Conservation (phyloP, 2,329 filamentous ascomycete genomes). For the Rhynchosporium secalis region DNA sequence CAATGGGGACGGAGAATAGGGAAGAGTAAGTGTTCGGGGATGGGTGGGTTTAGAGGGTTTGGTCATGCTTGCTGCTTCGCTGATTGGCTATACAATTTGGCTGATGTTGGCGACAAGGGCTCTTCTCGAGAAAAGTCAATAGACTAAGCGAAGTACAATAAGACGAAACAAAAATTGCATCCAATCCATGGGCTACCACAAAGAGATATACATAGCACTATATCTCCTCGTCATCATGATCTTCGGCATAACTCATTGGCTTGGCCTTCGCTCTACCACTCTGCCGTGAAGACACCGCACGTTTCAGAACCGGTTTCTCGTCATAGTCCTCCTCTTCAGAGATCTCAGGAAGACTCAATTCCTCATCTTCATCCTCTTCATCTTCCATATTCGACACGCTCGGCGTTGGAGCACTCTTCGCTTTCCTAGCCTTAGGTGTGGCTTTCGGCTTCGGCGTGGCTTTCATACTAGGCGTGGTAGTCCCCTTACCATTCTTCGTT, state of each 20-base stretch:
- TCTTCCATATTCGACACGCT: slow-evolving; percentile 42
- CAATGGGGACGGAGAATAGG: slow-evolving; percentile 40
- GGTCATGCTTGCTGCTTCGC: slow-evolving; percentile 48
- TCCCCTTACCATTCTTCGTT: slow-evolving; percentile 27
- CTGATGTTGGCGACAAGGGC: neutral
- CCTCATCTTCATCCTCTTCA: slow-evolving; percentile 38
- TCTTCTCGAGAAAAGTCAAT: no score
- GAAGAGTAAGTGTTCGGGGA: slow-evolving; percentile 49
- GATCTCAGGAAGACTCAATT: slow-evolving; percentile 43
- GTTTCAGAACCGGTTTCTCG: slow-evolving; percentile 3
- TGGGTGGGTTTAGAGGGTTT: slow-evolving; percentile 48
- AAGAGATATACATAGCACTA: neutral
- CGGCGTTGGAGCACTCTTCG: slow-evolving; percentile 45
- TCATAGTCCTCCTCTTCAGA: slow-evolving; percentile 38
- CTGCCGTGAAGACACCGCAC: slow-evolving; percentile 24
- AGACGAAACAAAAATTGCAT: no score
- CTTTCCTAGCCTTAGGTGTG: slow-evolving; percentile 28
- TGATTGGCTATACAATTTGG: slow-evolving; percentile 22
- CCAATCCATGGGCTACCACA: neutral
- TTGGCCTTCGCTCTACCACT: slow-evolving; percentile 28
- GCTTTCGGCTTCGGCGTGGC: slow-evolving; percentile 9
- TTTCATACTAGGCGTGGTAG: slow-evolving; percentile 27
- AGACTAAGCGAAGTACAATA: no score
- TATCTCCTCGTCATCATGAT: slow-evolving; percentile 1
- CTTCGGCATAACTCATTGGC: slow-evolving; percentile 29